Percentiles rank a stretch among this genome's conserved stretches.
phyloP scores from a whole-genome alignment of 352 stramenopile genomes.

The Phytophthora capsici region DNA sequence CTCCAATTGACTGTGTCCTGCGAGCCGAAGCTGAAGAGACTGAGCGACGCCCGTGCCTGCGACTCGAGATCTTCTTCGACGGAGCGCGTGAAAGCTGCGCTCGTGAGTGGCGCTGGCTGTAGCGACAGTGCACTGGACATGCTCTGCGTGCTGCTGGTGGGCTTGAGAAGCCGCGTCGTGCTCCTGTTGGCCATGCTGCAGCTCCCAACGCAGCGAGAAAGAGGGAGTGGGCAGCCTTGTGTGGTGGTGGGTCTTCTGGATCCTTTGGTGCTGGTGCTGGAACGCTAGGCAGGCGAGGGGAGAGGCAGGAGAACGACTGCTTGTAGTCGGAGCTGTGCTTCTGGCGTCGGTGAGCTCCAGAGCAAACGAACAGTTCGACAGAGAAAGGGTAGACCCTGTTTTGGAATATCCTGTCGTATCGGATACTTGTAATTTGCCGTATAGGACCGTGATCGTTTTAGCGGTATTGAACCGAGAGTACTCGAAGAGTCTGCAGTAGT shows the following conservation, averaged over 20 bases:
- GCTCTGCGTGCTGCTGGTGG: slow-evolving; percentile 46
- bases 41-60: slow-evolving; percentile 67
- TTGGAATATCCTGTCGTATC: slow-evolving; percentile 1
- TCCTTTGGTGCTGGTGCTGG: neutral
- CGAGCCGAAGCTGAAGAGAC: slow-evolving; percentile 76
- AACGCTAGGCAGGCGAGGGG: too few relatives aligned
- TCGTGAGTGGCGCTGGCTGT: slow-evolving; percentile 47
- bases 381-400: neutral
- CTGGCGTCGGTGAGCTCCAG: slow-evolving; percentile 3
- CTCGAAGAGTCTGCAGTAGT: too few relatives aligned
- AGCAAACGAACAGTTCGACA: slow-evolving; percentile 5
- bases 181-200: slow-evolving; percentile 26
- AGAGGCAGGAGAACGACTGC: slow-evolving; percentile 11
- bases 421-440: neutral
- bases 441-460: too few relatives aligned
- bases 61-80: slow-evolving; percentile 68
- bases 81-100: slow-evolving; percentile 27
- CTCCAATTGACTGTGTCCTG: slow-evolving; percentile 68
- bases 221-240: slow-evolving; percentile 10
- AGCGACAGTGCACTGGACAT: slow-evolving; percentile 51
- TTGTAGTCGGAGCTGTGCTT: slow-evolving; percentile 17
- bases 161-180: slow-evolving; percentile 36
- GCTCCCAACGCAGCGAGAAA: neutral
- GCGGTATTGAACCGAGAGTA: too few relatives aligned
- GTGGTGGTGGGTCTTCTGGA: neutral